Conservation (phyloP, 2,329 filamentous ascomycete species). For the Polychaeton citri region DNA sequence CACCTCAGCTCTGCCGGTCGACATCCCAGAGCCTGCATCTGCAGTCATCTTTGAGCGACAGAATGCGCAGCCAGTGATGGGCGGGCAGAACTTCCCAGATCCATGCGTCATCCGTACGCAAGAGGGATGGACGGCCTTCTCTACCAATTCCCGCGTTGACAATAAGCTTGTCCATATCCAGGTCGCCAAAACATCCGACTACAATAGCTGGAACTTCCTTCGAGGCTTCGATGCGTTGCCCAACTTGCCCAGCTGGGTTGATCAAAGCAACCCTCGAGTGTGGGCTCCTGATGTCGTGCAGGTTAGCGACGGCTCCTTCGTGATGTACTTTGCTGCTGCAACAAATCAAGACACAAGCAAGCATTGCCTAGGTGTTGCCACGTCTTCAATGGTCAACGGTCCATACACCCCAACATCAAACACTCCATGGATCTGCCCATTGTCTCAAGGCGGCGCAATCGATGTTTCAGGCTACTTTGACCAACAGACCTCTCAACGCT, state of each 20-base stretch:
- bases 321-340: slow-evolving; percentile 14
- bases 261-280: slow-evolving; percentile 32
- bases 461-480: slow-evolving; percentile 44
- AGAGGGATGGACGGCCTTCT: slow-evolving; percentile 44
- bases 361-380: slow-evolving; percentile 13
- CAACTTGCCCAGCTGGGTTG: slow-evolving; percentile 34
- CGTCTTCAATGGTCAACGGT: slow-evolving; percentile 8
- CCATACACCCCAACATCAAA: slow-evolving; percentile 11
- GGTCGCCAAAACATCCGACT: slow-evolving; percentile 35
- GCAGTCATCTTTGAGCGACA: no score
- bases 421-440: slow-evolving; percentile 10
- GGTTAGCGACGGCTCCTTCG: slow-evolving; percentile 17
- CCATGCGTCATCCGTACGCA: slow-evolving; percentile 37
- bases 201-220: slow-evolving; percentile 34
- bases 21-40: no score
- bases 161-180: slow-evolving; percentile 32
- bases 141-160: slow-evolving; percentile 28
- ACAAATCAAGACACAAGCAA: slow-evolving; percentile 8
- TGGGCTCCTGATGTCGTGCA: slow-evolving; percentile 48
- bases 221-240: slow-evolving; percentile 39
- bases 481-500: slow-evolving; percentile 12
- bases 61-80: slow-evolving; percentile 7
- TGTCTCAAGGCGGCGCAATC: slow-evolving; percentile 33
- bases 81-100: slow-evolving; percentile 37
- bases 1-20: no score